Base-by-base conservation (phyloP, 2,329 filamentous ascomycete species). In the Aspergillus transmontanensis region DNA sequence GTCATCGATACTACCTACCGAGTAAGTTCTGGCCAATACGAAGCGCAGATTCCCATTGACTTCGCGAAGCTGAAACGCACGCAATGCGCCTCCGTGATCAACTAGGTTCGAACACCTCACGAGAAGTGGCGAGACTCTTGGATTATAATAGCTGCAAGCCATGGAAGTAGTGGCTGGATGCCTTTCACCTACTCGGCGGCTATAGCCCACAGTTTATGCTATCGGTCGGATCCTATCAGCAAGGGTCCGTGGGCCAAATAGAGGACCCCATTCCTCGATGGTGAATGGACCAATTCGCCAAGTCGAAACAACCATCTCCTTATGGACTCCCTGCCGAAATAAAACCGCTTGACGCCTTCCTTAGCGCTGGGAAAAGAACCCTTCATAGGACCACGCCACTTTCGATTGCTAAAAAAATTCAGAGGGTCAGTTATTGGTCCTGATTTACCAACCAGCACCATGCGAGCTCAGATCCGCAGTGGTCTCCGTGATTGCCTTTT, bases 301-400 rank as follows among this genome's bases (percentile, higher is more conserved):
- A 59, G 36, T 59, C 46, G 58, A 59, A 59, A 59, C 58, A 59
- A 48, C 58, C 48, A 59, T 45, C 19, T 23, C 16, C 12, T 30
- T 14, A 26, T 21, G n/a, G 51, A 39, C 32, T 36, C 51, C 51
- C 32, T 26, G 19, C 21, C 30, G 51, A 34, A 54, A 54, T 36
- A 54, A 54, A 11, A 39, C 34, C 11, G 32, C 34, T 57, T 58
- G 60, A 62, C 57, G 60, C 60, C 41, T 57, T 57, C 30, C 60
- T 66, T 66, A 61, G 65, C 63, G 63, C 60, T 55, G 21, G 51
- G 55, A 28, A 60, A 23, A 57, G 62, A 65, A 57, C 45, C 56
- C 62, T 23, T 45, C 57, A 30, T 41, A 58, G 59, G 57, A 64
- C 60, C 66, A 64, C 60, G 58, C 66, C 62, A 63, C 61, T 57